These are phyloP conservation scores for Sporothrix dimorphospora DNA, from an alignment of 2,329 filamentous ascomycete genomes.

Conservation along the genomic window DNA sequence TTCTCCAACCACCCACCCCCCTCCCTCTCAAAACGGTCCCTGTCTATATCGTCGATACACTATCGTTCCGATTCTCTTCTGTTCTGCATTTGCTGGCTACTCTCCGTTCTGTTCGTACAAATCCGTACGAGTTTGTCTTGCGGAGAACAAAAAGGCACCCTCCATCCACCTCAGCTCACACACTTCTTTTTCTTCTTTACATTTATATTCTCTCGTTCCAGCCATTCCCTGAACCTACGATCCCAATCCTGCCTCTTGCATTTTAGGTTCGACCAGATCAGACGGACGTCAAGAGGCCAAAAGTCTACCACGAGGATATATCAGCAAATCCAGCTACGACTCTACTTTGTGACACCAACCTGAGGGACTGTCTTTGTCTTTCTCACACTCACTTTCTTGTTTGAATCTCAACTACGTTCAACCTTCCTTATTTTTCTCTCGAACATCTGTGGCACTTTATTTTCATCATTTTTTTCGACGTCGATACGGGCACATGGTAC, in stretches of 20 bases:
- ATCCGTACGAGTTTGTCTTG: neutral
- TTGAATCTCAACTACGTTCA: neutral
- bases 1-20: neutral
- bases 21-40: conserved; percentile 14
- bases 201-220: neutral
- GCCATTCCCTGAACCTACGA: neutral
- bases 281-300: neutral
- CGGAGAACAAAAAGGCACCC: conserved; percentile 9
- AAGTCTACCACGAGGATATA: neutral
- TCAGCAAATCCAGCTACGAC: neutral
- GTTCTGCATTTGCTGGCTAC: neutral
- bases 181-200: neutral
- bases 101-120: conserved; percentile 7
- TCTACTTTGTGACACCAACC: neutral
- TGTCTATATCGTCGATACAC: conserved; percentile 26
- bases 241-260: conserved; percentile 2
- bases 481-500: neutral
- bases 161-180: neutral
- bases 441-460: neutral
- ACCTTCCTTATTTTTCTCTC: neutral
- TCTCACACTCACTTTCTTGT: neutral
- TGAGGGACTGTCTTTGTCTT: neutral
- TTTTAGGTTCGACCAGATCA: conserved; percentile 3
- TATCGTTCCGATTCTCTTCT: conserved; percentile 22
- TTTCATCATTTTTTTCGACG: neutral